These are phyloP conservation scores for Echria macrotheca DNA, from an alignment of 495 filamentous ascomycete genomes.

Conservation along the genomic window DNA sequence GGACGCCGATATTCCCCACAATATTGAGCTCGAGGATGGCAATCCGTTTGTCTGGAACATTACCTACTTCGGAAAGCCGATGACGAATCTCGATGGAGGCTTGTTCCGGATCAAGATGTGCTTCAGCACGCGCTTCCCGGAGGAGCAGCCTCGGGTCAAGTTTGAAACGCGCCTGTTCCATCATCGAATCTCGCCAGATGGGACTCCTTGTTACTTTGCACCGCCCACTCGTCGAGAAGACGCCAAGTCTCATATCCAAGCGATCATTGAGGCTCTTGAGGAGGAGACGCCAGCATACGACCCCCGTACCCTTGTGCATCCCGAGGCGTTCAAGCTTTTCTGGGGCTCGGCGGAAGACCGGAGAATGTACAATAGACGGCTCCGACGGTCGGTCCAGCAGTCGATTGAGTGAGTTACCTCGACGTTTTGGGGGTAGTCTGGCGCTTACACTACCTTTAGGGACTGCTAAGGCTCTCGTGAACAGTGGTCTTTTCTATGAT, in stretches of 20 bases:
- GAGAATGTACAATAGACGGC: slow-evolving; percentile 74
- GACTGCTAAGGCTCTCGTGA: slow-evolving; percentile 6
- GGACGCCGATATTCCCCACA: slow-evolving; percentile 60
- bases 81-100: slow-evolving; percentile 91
- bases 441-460: background rate
- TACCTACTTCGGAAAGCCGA: slow-evolving; percentile 85
- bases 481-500: background rate
- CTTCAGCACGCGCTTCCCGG: slow-evolving; percentile 84
- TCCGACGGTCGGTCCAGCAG: slow-evolving; percentile 58
- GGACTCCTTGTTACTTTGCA: slow-evolving; percentile 79
- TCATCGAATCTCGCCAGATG: slow-evolving; percentile 73
- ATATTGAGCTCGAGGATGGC: slow-evolving; percentile 64
- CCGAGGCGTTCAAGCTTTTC: slow-evolving; percentile 77
- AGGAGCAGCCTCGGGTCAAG: slow-evolving; percentile 81
- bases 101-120: slow-evolving; percentile 74
- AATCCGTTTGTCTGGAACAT: slow-evolving; percentile 64
- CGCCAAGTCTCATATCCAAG: slow-evolving; percentile 76
- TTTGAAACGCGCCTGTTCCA: slow-evolving; percentile 82
- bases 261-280: slow-evolving; percentile 76
- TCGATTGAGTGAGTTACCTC: slow-evolving; percentile 51
- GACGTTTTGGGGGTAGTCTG: background rate
- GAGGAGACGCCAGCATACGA: slow-evolving; percentile 86
- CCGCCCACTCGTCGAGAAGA: slow-evolving; percentile 60
- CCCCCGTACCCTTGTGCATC: slow-evolving; percentile 81
- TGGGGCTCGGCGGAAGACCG: slow-evolving; percentile 79